These are phyloP conservation scores for Ramichloridium luteum DNA, from an alignment of 2,329 filamentous ascomycete species.

Conservation along the genomic window DNA sequence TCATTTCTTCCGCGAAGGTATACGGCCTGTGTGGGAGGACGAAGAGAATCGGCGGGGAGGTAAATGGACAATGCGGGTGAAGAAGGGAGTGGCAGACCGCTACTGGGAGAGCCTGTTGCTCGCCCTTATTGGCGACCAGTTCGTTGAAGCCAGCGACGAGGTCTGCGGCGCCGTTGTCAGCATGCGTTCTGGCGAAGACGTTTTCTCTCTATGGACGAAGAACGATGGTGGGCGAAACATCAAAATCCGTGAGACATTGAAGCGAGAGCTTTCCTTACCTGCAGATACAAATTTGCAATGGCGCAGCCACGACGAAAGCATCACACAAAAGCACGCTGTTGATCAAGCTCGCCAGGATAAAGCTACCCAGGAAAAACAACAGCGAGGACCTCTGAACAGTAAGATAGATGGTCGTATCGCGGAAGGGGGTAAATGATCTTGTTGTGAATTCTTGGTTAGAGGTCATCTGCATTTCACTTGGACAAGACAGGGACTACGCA, in stretches of 20 bases:
- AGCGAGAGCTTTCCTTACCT: conserved; percentile 75
- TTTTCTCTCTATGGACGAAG: conserved; percentile 94
- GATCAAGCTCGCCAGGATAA: conserved; percentile 89
- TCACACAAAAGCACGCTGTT: conserved; percentile 78
- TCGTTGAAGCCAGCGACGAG: conserved; percentile 82
- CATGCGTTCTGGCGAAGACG: conserved; percentile 89
- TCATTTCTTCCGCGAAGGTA: conserved; percentile 93
- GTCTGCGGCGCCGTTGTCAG: conserved; percentile 91
- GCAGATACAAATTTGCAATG: conserved; percentile 83
- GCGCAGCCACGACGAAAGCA: conserved; percentile 93
- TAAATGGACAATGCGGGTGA: conserved; percentile 93
- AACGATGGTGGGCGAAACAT: conserved; percentile 87
- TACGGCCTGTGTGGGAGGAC: conserved; percentile 96
- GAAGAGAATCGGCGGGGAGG: conserved; percentile 92
- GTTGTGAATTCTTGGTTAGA: too few species aligned
- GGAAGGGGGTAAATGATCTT: too few species aligned
- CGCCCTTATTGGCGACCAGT: conserved; percentile 86
- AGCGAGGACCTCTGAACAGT: too few species aligned
- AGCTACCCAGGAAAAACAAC: too few species aligned
- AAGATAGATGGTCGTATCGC: too few species aligned
- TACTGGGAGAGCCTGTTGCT: conserved; percentile 94
- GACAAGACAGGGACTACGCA: too few species aligned
- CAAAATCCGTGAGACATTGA: conserved; percentile 96
- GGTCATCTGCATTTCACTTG: too few species aligned
- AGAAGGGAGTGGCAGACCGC: conserved; percentile 91